phyloP scores from a whole-genome alignment of 2,329 filamentous ascomycete species.

The Diaporthe eres region DNA sequence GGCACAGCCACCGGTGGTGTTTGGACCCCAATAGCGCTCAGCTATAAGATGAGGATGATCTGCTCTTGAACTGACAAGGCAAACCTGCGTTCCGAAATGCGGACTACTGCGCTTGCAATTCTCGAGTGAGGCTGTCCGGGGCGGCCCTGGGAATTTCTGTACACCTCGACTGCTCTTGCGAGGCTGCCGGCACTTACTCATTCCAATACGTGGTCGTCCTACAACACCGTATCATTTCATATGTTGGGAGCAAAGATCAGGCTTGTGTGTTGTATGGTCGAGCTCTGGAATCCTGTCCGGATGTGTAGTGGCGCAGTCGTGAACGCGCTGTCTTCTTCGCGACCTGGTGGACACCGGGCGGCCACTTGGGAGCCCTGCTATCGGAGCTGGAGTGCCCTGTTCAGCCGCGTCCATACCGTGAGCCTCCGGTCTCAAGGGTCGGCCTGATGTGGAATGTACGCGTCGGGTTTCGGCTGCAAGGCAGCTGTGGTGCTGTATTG shows the following conservation, averaged over 20 bases:
- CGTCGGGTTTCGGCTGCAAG: neutral
- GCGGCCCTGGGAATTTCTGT: too few species aligned
- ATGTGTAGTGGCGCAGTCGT: neutral
- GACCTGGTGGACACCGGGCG: neutral
- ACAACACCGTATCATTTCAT: neutral
- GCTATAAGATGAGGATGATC: neutral
- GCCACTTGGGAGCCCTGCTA: too few species aligned
- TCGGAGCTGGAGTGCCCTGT: neutral
- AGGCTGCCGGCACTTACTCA: neutral
- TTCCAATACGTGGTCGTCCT: neutral
- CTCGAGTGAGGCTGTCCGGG: neutral
- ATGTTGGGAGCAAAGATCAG: neutral
- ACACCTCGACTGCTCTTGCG: neutral
- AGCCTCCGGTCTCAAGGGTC: too few species aligned
- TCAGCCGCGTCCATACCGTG: neutral
- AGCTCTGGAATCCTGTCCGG: neutral
- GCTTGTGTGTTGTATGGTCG: too few species aligned
- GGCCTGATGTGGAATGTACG: neutral
- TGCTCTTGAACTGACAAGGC: too few species aligned
- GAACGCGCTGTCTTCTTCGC: neutral
- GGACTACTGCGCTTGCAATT: neutral
- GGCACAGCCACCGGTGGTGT: conserved; percentile 14
- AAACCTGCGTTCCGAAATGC: neutral
- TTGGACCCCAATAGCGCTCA: neutral
- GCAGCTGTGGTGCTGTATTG: neutral